A percentile compares a stretch with the other conserved stretches of the same genome.
Conservation (phyloP, 306 rosid genomes). For the Prunus dulcis region DNA sequence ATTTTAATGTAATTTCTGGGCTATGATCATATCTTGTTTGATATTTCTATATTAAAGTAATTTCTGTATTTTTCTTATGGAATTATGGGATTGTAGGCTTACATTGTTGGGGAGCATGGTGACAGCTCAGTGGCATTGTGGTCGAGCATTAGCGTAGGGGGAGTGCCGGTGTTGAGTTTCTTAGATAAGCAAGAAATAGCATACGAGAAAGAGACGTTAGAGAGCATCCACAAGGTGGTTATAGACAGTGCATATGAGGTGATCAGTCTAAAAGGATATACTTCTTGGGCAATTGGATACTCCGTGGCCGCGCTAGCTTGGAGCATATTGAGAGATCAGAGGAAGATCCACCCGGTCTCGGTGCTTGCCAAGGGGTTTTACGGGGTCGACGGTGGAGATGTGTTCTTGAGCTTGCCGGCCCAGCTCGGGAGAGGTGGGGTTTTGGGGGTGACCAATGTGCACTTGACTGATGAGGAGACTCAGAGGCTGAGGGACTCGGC, state of each 20-base stretch:
- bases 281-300: slow-evolving; percentile 96
- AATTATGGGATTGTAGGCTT: slow-evolving; percentile 44
- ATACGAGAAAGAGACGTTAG: slow-evolving; percentile 68
- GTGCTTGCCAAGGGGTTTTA: slow-evolving; percentile 75
- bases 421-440: slow-evolving; percentile 81
- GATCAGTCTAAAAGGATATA: slow-evolving; percentile 77
- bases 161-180: slow-evolving; percentile 82
- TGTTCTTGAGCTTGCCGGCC: slow-evolving; percentile 83
- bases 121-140: slow-evolving; percentile 96
- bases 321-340: slow-evolving; percentile 61
- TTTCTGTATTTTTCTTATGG: background rate
- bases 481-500: slow-evolving; percentile 65
- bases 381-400: slow-evolving; percentile 59
- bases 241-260: slow-evolving; percentile 75
- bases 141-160: slow-evolving; percentile 95
- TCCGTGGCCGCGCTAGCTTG: slow-evolving; percentile 69
- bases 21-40: too few relatives aligned
- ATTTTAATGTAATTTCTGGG: too few relatives aligned
- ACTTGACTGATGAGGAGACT: slow-evolving; percentile 57
- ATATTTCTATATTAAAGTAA: too few relatives aligned
- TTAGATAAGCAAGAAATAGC: slow-evolving; percentile 58
- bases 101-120: slow-evolving; percentile 92
- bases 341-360: slow-evolving; percentile 80
- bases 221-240: slow-evolving; percentile 69
- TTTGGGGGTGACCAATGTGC: slow-evolving; percentile 72